Evolutionary conservation across 106 monocot genomes (phyloP), one percentile per base, ranked within the genome.

Genomic region (Xerophyta viscosa): DNA sequence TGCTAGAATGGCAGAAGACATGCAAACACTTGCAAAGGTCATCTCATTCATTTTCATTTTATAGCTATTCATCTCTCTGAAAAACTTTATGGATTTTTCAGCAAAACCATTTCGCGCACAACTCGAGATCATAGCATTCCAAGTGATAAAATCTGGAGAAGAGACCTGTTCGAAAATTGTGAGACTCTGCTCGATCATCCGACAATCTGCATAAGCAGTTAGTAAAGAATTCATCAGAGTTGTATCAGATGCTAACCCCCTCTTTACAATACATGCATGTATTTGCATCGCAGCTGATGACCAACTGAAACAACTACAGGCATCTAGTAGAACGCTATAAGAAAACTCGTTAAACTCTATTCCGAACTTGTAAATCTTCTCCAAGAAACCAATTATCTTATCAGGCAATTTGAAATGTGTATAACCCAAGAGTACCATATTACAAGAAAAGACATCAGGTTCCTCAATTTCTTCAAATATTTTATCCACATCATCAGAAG

Each of bases 91-190:
- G 23, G 63, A 68, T 52, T 75, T 62, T 39, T 57, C 50, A 22
- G 75, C 63, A 58, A 52, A 68, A 24, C 58, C 63, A 68, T 75
- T 75, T 24, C 68, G 63, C 1, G 68, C 63, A 33, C 62, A 68
- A 23, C 68, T 68, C 46, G 75, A 57, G 63, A 75, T 57, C 57
- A 75, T 50, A 13, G 63, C 75, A 58, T 68, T 75, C 68, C 68
- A 75, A 46, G 68, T 68, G 11, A 68, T 41, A 23, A 50, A 58
- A 68, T 75, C 68, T 27, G 68, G 63, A 12, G 26, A 68, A 46
- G 68, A 39, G 19, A 41, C 63, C 37, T 68, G 67, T 42, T 68
- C 23, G 50, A 75, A 75, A 19, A 59, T 51, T 24, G 52, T 26
- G 12, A 24, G 18, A 59, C 64, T 58, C 31, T 58, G 52, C 5